Conservation (phyloP, 129 eudicot species). For the Tagetes erecta region DNA sequence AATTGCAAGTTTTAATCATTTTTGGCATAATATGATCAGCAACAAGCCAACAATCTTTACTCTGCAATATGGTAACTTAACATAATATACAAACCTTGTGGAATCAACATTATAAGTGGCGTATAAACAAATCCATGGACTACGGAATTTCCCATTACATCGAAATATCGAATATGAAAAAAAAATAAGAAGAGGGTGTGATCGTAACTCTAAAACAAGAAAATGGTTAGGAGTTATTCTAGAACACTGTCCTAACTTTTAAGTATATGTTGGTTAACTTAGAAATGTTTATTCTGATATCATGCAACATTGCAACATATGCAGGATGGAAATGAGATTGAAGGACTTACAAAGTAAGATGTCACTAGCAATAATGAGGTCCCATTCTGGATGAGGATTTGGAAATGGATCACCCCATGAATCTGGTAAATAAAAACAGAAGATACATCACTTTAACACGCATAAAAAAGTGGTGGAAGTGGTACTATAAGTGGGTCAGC, state of each 20-base stretch:
- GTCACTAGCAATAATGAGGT: constrained; percentile 90
- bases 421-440: constrained; percentile 47
- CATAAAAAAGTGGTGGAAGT: not conserved
- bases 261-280: not conserved
- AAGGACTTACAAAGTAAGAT: constrained; percentile 76
- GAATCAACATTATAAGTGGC: not conserved
- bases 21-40: not conserved
- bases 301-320: not conserved
- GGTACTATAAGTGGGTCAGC: not conserved
- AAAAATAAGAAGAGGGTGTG: not conserved
- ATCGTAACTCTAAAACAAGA: not conserved
- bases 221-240: not conserved
- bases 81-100: constrained; percentile 1
- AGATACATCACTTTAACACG: not conserved
- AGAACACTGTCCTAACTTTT: not conserved
- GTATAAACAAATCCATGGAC: not conserved
- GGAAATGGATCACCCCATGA: constrained; percentile 97
- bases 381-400: constrained; percentile 68
- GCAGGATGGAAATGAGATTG: not conserved
- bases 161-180: not conserved
- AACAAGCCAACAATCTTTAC: no score
- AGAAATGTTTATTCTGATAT: not conserved
- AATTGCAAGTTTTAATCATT: not conserved
- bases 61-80: not conserved
- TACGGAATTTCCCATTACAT: not conserved